A percentile compares a stretch with the other conserved stretches of the same genome.
phyloP scores from a whole-genome alignment of 129 eudicot species.

The Flaveria bidentis region DNA sequence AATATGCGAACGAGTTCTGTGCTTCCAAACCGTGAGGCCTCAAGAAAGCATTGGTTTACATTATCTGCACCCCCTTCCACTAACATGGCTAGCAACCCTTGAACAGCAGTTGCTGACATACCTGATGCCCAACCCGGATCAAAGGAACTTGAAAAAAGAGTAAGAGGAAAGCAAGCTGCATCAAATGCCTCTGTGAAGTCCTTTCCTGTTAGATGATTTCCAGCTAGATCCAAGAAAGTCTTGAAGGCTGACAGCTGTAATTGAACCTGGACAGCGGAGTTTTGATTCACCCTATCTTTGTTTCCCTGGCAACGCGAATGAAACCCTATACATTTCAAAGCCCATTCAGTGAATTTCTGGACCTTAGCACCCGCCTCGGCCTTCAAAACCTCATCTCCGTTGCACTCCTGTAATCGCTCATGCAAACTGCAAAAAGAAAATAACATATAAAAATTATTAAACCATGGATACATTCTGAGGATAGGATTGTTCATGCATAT shows the following conservation, averaged over 20 bases:
- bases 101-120: slow-evolving; percentile 89
- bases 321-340: slow-evolving; percentile 93
- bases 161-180: slow-evolving; percentile 98
- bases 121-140: slow-evolving; percentile 99
- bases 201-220: slow-evolving; percentile 77
- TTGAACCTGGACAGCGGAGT: slow-evolving; percentile 78
- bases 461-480: background rate
- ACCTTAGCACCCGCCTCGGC: slow-evolving; percentile 97
- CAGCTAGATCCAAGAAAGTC: slow-evolving; percentile 87
- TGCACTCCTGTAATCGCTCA: slow-evolving; percentile 93
- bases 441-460: background rate
- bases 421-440: slow-evolving; percentile 55
- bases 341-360: slow-evolving; percentile 98
- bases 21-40: slow-evolving; percentile 97
- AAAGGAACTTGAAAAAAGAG: slow-evolving; percentile 90
- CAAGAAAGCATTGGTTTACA: slow-evolving; percentile 95
- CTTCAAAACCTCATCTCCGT: slow-evolving; percentile 92
- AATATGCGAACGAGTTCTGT: slow-evolving; percentile 96
- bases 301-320: slow-evolving; percentile 89
- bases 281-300: slow-evolving; percentile 64
- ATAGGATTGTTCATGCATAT: background rate
- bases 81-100: slow-evolving; percentile 86
- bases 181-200: slow-evolving; percentile 98
- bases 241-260: slow-evolving; percentile 89
- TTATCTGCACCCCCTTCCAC: slow-evolving; percentile 99